Evolutionary conservation across 768 basidiomycete genomes (phyloP).

Genomic region (Lentinula raphanica): DNA sequence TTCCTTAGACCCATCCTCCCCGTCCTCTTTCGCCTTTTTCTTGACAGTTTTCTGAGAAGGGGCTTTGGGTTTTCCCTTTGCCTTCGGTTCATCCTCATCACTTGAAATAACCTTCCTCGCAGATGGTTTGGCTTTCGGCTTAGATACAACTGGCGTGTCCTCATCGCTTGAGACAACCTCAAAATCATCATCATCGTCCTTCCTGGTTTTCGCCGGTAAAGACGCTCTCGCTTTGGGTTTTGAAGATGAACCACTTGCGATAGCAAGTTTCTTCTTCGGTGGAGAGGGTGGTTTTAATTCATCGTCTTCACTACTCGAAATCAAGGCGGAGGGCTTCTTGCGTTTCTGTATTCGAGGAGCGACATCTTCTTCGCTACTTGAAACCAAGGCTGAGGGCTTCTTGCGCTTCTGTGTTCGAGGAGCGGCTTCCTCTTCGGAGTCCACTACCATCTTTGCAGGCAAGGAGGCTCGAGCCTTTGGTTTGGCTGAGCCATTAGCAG

Average conservation of each 20-base stretch:
- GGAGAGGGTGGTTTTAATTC: background rate
- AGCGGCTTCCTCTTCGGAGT: background rate
- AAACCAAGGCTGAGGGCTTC: conserved; percentile 5
- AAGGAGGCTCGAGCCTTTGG: background rate
- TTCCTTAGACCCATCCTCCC: background rate
- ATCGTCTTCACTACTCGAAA: conserved; percentile 13
- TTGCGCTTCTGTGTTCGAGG: conserved; percentile 5
- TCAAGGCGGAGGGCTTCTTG: conserved; percentile 7
- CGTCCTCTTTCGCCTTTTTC: background rate
- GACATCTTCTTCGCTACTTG: conserved; percentile 12
- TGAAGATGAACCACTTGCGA: conserved; percentile 6
- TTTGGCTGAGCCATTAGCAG: background rate
- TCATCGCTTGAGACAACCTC: conserved; percentile 2
- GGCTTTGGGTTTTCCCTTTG: background rate
- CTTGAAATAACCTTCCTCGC: background rate
- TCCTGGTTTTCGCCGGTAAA: background rate
- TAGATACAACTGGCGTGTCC: background rate
- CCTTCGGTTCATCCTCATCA: background rate
- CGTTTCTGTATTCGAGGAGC: conserved; percentile 1
- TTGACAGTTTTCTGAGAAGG: background rate
- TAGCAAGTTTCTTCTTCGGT: conserved; percentile 24
- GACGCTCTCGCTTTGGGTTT: background rate
- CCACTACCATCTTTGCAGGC: background rate
- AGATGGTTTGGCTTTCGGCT: background rate
- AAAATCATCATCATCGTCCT: background rate